Evolutionary conservation across 2,329 filamentous ascomycete genomes (phyloP).

Genomic region (Penicillium nordicum): DNA sequence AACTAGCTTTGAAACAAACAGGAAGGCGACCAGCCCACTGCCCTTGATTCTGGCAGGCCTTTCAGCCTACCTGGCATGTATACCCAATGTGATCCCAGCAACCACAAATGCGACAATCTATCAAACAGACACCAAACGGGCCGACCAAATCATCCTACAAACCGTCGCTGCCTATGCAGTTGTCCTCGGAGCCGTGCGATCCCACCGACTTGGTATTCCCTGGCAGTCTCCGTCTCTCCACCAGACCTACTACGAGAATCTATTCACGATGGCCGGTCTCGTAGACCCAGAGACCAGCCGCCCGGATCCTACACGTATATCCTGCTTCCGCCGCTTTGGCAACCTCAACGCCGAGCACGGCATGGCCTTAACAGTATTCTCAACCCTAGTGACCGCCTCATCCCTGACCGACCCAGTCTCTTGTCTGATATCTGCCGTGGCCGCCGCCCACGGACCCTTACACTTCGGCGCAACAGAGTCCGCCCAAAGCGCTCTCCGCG

Average conservation of each 20-base stretch:
- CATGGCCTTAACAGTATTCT: slow-evolving; percentile 57
- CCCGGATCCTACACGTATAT: slow-evolving; percentile 47
- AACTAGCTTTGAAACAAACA: background rate
- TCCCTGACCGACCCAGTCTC: slow-evolving; percentile 55
- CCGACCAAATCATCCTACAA: slow-evolving; percentile 25
- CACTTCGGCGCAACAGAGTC: slow-evolving; percentile 60
- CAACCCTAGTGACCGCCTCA: slow-evolving; percentile 55
- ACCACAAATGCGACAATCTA: slow-evolving; percentile 23
- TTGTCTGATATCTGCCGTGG: slow-evolving; percentile 52
- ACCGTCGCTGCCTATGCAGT: slow-evolving; percentile 27
- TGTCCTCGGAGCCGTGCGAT: slow-evolving; percentile 25
- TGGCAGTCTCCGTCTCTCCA: slow-evolving; percentile 32
- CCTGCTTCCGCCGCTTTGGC: slow-evolving; percentile 53
- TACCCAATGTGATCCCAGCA: slow-evolving; percentile 22
- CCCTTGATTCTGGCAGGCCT: slow-evolving; percentile 31
- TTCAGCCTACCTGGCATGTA: slow-evolving; percentile 25
- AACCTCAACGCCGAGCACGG: slow-evolving; percentile 59
- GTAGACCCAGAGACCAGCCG: slow-evolving; percentile 48
- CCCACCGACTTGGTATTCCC: slow-evolving; percentile 22
- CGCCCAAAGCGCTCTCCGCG: slow-evolving; percentile 45
- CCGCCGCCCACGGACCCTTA: slow-evolving; percentile 56
- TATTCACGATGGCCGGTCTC: slow-evolving; percentile 54
- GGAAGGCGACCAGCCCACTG: slow-evolving; percentile 21
- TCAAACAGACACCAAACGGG: slow-evolving; percentile 16
- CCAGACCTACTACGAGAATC: slow-evolving; percentile 54